A percentile compares a stretch with the other conserved stretches of the same genome.
Conservation (phyloP, 305 asterid species). For the Fraxinus albicans region DNA sequence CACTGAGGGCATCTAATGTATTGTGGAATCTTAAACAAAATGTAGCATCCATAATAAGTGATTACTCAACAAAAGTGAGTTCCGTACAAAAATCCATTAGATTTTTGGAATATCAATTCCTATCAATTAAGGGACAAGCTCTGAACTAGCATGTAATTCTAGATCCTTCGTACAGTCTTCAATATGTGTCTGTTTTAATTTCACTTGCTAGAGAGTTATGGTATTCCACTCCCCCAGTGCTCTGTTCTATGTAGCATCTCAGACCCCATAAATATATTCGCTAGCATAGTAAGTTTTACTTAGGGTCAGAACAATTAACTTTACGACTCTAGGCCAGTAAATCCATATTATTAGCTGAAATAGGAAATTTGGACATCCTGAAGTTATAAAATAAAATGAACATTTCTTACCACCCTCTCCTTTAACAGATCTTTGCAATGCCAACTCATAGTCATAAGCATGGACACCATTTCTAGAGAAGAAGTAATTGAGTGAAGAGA, state of each 20-base stretch:
- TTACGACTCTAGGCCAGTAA: constrained; percentile 12
- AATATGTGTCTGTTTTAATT: background rate
- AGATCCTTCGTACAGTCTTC: background rate
- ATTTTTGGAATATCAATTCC: background rate
- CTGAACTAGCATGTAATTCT: background rate
- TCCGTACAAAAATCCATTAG: background rate
- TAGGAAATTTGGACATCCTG: constrained; percentile 6
- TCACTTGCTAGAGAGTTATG: background rate
- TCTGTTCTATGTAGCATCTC: background rate
- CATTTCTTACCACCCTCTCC: constrained; percentile 58
- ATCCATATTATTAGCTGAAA: background rate
- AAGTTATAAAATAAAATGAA: constrained; percentile 11
- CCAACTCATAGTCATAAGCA: constrained; percentile 66
- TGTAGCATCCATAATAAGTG: background rate
- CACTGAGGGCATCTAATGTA: background rate
- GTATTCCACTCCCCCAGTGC: background rate
- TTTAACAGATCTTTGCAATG: constrained; percentile 57
- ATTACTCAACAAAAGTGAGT: background rate
- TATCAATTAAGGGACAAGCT: background rate
- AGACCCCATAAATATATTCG: background rate
- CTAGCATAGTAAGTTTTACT: background rate
- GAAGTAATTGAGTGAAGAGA: constrained; percentile 78
- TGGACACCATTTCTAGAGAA: constrained; percentile 73
- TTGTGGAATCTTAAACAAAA: background rate
- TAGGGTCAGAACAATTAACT: background rate